Conservation (phyloP, 2,329 filamentous ascomycete species). For the Sordariomycetes sp. region DNA sequence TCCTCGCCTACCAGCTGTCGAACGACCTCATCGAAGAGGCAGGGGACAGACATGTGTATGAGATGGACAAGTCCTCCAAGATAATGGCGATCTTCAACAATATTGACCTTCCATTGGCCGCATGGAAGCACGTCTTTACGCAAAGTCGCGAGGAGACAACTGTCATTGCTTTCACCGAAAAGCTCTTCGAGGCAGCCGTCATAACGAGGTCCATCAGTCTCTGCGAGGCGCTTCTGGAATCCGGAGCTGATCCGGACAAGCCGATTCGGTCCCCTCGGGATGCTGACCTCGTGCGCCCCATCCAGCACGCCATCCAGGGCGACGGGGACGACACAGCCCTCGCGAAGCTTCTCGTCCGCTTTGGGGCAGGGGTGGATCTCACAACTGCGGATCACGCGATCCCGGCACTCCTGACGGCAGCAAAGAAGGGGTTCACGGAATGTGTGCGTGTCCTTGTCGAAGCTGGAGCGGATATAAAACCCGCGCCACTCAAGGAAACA, state of each 20-base stretch:
- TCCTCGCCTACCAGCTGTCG: slow-evolving; percentile 1
- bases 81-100: background rate
- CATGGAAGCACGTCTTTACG: background rate
- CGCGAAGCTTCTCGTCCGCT: background rate
- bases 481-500: too few relatives aligned
- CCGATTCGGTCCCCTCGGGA: background rate
- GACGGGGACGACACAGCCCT: background rate
- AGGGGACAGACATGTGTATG: background rate
- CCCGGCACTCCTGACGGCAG: background rate
- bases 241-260: background rate
- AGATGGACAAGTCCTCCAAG: background rate
- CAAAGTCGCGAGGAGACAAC: background rate
- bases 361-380: background rate
- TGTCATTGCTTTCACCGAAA: background rate
- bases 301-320: background rate
- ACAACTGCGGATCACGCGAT: background rate
- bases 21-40: background rate
- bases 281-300: background rate
- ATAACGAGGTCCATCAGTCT: background rate
- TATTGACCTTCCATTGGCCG: background rate
- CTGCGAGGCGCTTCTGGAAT: background rate
- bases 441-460: background rate
- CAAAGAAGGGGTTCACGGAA: background rate
- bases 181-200: background rate
- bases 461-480: background rate